Evolutionary conservation across 345 rosid genomes (phyloP), one percentile per base, ranked within the genome.

Genomic region (Noccaea bulbosa): DNA sequence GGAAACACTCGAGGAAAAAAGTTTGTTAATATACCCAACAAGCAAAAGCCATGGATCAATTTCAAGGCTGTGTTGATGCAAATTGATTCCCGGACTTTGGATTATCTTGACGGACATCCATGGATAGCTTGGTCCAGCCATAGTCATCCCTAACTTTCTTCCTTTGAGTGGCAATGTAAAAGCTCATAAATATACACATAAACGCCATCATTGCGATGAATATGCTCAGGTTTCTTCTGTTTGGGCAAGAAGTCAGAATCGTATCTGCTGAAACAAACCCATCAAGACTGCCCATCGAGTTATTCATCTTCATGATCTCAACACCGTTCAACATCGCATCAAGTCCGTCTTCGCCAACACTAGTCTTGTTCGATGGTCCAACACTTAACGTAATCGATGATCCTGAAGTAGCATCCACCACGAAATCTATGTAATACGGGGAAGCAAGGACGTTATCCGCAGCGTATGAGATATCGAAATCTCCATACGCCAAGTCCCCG

Each of bases 251-350:
- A 48, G 70, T 78, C 74, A 86, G 54, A 7, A 89, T 74, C 85
- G 67, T 65, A 8, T 81, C 90, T 7, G 81, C 69, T 16, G 90
- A 76, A 55, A 75, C 54, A 57, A 72, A 71, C 16, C 94, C 94
- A 44, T 84, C 91, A 45, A 93, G 87, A 80, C 93, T 89, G 65
- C 96, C 96, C 89, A 79, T 68, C 7, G 94, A 82, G 77, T 89
- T 91, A 74, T 82, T 93, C 90, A 93, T 81, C 83, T 85, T 89
- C 94, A 91, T 87, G 71, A 93, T 81, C 88, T 93, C 98, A 37
- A 91, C 82, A 10, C 93, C 98, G 49, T 93, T 93, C 74, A 91
- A 63, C 53, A 91, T 81, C 33, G 90, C 94, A 83, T 85, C 94
- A 37, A 88, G 74, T 2, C 77, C 70, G 40, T 80, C 11, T 10